Evolutionary conservation across 441 rosid genomes (phyloP).

Genomic region (Cnidoscolus chayamansa): DNA sequence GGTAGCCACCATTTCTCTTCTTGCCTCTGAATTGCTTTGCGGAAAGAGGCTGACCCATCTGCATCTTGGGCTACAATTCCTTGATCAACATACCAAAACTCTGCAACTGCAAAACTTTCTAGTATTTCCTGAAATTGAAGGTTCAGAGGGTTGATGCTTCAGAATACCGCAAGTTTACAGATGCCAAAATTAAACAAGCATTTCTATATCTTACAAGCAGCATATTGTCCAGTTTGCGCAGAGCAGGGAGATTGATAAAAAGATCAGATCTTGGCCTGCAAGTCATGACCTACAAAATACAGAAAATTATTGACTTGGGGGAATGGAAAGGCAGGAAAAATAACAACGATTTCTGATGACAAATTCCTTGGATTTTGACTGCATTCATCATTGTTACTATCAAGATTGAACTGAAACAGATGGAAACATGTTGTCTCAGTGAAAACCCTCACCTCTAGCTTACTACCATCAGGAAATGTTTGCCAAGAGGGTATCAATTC

Average conservation of each 20-base stretch:
- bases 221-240: conserved; percentile 88
- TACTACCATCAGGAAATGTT: conserved; percentile 79
- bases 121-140: conserved; percentile 60
- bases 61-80: conserved; percentile 73
- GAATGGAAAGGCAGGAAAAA: not conserved
- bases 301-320: not conserved
- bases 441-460: conserved; percentile 61
- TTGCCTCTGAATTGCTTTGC: conserved; percentile 72
- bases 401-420: too few relatives aligned
- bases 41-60: conserved; percentile 71
- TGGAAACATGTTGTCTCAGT: too few relatives aligned
- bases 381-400: not conserved
- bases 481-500: conserved; percentile 81
- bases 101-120: conserved; percentile 64
- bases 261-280: conserved; percentile 89
- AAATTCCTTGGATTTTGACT: not conserved
- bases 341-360: not conserved
- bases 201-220: conserved; percentile 61
- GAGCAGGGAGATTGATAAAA: conserved; percentile 78
- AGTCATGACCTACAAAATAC: conserved; percentile 69
- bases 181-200: not conserved
- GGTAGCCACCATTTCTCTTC: conserved; percentile 99
- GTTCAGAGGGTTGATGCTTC: conserved; percentile 2
- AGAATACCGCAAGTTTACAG: conserved; percentile 7
- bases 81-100: conserved; percentile 96